phyloP scores from a whole-genome alignment of 371 early-diverging fungal species.

The Mucor plumbeus region DNA sequence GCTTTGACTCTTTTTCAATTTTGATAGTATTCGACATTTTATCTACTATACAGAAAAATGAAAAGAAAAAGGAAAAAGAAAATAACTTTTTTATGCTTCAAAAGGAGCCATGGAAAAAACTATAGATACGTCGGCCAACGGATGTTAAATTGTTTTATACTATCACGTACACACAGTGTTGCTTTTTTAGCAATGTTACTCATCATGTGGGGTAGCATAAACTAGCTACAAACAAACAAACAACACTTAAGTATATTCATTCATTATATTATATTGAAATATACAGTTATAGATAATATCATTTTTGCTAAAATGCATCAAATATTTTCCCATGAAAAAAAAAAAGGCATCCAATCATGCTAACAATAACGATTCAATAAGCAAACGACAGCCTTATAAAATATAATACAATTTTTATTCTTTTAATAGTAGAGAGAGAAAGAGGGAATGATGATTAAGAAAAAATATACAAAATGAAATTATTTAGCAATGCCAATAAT shows the following conservation, averaged over 20 bases:
- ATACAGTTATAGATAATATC: no score
- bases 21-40: neutral
- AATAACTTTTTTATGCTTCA: slow-evolving; percentile 5
- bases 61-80: slow-evolving; percentile 5
- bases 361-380: no score
- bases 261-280: no score
- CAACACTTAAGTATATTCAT: neutral
- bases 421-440: neutral
- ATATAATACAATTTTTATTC: neutral
- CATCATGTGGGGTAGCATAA: neutral
- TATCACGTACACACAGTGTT: neutral
- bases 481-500: slow-evolving; percentile 80
- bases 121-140: slow-evolving; percentile 3
- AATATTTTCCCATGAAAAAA: no score
- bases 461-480: neutral
- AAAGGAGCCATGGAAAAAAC: neutral
- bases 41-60: neutral
- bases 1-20: slow-evolving; percentile 7
- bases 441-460: slow-evolving; percentile 1
- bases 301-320: neutral
- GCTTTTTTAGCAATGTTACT: neutral
- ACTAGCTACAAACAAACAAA: neutral
- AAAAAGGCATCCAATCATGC: neutral
- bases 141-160: neutral
- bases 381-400: neutral